Evolutionary conservation across 805 yeast species (phyloP).

Genomic region (Geotrichum ghanense): DNA sequence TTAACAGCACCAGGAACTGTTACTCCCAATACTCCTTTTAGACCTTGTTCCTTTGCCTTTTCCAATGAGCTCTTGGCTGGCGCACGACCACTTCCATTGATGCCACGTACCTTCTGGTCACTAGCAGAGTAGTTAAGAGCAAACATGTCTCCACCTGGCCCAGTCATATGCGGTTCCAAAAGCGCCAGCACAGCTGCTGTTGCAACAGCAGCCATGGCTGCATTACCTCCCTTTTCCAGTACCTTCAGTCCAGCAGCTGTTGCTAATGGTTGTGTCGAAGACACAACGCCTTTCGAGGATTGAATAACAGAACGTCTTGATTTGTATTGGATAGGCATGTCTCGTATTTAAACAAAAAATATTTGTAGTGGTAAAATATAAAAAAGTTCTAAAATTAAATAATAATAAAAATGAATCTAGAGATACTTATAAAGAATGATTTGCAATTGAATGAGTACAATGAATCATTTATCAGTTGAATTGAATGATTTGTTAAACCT

Average conservation of each 20-base stretch:
- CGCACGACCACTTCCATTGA: slow-evolving; percentile 70
- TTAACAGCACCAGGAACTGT: slow-evolving; percentile 75
- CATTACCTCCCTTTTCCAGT: slow-evolving; percentile 60
- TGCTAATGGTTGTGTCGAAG: slow-evolving; percentile 69
- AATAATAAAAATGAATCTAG: not conserved
- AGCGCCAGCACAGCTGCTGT: slow-evolving; percentile 29
- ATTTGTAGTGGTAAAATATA: not conserved
- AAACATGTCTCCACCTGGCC: slow-evolving; percentile 37
- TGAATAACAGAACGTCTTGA: slow-evolving; percentile 68
- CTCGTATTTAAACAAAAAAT: not conserved
- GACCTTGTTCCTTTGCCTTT: slow-evolving; percentile 33
- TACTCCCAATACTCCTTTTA: slow-evolving; percentile 41
- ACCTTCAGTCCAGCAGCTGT: slow-evolving; percentile 60
- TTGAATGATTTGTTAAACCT: too few relatives aligned
- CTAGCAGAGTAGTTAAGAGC: slow-evolving; percentile 43
- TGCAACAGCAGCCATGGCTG: slow-evolving; percentile 33
- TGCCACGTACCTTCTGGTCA: slow-evolving; percentile 44
- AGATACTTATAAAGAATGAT: too few relatives aligned
- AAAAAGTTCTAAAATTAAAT: not conserved
- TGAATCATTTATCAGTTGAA: too few relatives aligned
- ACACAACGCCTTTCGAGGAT: slow-evolving; percentile 60
- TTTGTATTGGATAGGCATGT: slow-evolving; percentile 21
- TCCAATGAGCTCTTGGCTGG: slow-evolving; percentile 42
- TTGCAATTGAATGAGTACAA: too few relatives aligned
- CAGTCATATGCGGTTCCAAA: slow-evolving; percentile 31